phyloP scores from a whole-genome alignment of 2,329 filamentous ascomycete species.

The Arthrobotrys megalospora region DNA sequence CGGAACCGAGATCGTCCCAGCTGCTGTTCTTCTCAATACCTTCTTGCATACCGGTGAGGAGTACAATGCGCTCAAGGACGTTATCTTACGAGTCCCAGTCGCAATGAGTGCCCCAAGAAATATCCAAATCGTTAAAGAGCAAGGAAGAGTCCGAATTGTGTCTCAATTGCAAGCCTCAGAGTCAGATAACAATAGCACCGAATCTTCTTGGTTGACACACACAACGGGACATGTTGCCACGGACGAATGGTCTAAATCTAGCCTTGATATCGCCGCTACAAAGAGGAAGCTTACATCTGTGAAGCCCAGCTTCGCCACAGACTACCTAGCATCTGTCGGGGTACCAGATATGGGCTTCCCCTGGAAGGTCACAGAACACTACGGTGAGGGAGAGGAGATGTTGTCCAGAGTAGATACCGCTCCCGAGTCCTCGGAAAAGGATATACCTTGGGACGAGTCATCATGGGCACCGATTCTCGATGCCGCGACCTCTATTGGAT shows the following conservation, averaged over 20 bases:
- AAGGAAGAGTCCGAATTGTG: constrained; percentile 65
- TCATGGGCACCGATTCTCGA: constrained; percentile 69
- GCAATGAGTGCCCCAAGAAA: constrained; percentile 66
- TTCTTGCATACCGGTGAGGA: constrained; percentile 66
- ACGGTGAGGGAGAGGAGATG: constrained; percentile 68
- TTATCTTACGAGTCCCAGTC: constrained; percentile 67
- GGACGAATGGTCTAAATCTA: constrained; percentile 63
- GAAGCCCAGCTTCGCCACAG: constrained; percentile 66
- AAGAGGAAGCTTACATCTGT: constrained; percentile 60
- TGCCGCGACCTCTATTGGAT: constrained; percentile 69
- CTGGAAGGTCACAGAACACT: constrained; percentile 68
- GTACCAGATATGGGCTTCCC: constrained; percentile 69
- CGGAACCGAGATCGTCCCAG: constrained; percentile 69
- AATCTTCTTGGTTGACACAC: constrained; percentile 66
- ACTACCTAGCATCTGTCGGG: constrained; percentile 68
- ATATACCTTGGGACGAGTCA: constrained; percentile 64
- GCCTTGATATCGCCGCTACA: constrained; percentile 65
- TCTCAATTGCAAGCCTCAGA: constrained; percentile 65
- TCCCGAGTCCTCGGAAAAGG: constrained; percentile 63
- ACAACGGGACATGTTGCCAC: constrained; percentile 61
- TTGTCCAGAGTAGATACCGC: constrained; percentile 66
- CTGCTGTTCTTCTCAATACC: constrained; percentile 68
- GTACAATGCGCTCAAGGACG: constrained; percentile 65
- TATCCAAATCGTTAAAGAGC: constrained; percentile 67
- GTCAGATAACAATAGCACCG: neutral